Evolutionary conservation across 1,284 basidiomycete genomes (phyloP).

Genomic region (Cryptococcus sp.): DNA sequence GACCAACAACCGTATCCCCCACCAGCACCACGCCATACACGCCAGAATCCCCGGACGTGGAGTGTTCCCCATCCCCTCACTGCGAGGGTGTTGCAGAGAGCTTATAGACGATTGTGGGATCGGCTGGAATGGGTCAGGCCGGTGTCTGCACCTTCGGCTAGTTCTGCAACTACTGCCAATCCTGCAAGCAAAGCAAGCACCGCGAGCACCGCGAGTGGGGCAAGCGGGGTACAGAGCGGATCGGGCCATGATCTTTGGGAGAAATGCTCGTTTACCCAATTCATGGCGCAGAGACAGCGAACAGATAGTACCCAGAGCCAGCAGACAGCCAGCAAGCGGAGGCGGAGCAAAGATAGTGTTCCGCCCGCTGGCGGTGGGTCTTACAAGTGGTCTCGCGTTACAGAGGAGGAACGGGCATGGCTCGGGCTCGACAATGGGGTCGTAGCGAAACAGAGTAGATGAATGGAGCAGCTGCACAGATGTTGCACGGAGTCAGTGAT

Average conservation of each 20-base stretch:
- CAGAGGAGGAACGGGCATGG: neutral
- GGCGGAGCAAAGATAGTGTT: neutral
- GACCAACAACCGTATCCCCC: constrained; percentile 21
- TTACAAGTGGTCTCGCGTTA: neutral
- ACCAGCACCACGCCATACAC: constrained; percentile 28
- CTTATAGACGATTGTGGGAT: constrained; percentile 37
- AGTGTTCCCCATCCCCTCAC: constrained; percentile 22
- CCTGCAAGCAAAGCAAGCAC: too few species aligned
- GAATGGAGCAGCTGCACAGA: too few species aligned
- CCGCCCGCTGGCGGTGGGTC: neutral
- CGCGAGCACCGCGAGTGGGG: too few species aligned
- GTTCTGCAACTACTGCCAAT: too few species aligned
- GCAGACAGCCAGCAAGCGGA: too few species aligned
- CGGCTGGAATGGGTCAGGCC: constrained; percentile 29
- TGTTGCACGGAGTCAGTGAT: too few species aligned
- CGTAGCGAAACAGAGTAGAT: neutral
- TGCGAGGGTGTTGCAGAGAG: constrained; percentile 23
- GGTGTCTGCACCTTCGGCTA: neutral
- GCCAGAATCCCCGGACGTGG: constrained; percentile 37
- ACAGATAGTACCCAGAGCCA: too few species aligned
- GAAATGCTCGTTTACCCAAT: constrained; percentile 19
- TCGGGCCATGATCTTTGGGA: constrained; percentile 14
- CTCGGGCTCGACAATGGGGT: neutral
- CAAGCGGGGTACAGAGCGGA: neutral
- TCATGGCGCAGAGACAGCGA: too few species aligned